A percentile compares a stretch with the other conserved stretches of the same genome.
These are phyloP conservation scores for Niveomyces coronatus DNA, from an alignment of 2,329 filamentous ascomycete species.

Conservation along the genomic window DNA sequence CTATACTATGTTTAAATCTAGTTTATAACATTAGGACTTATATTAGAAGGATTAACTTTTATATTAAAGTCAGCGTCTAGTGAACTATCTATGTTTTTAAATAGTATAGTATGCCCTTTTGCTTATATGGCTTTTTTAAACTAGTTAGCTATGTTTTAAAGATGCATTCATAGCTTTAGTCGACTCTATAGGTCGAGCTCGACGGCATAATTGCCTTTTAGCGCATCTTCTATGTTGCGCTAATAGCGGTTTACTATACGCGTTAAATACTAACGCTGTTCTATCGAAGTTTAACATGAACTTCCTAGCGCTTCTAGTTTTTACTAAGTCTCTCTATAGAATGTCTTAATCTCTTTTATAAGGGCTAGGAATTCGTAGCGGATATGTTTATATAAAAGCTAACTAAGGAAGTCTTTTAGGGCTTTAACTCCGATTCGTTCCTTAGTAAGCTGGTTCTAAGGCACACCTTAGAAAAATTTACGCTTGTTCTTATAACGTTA, in stretches of 20 bases:
- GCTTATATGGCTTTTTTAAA: background rate
- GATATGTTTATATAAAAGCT: slow-evolving; percentile 2
- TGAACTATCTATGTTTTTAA: background rate
- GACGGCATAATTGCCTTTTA: background rate
- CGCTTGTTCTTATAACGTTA: slow-evolving; percentile 1
- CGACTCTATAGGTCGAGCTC: background rate
- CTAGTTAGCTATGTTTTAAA: background rate
- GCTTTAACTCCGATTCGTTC: slow-evolving; percentile 3
- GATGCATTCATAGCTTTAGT: slow-evolving; percentile 3
- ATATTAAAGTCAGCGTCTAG: background rate
- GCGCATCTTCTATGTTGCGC: slow-evolving; percentile 3
- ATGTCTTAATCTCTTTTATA: background rate
- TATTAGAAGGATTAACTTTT: background rate
- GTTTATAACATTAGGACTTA: background rate
- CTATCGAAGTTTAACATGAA: slow-evolving; percentile 1
- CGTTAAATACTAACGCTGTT: slow-evolving; percentile 3
- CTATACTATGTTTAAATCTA: background rate
- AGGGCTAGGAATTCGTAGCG: slow-evolving; percentile 2
- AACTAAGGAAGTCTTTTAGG: slow-evolving; percentile 1
- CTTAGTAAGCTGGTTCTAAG: background rate
- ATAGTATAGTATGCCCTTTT: slow-evolving; percentile 1
- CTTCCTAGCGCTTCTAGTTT: slow-evolving; percentile 1
- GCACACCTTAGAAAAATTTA: background rate
- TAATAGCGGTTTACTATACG: slow-evolving; percentile 1
- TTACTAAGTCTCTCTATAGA: background rate